Conservation (phyloP, 306 rosid species). For the Cyamopsis tetragonoloba region DNA sequence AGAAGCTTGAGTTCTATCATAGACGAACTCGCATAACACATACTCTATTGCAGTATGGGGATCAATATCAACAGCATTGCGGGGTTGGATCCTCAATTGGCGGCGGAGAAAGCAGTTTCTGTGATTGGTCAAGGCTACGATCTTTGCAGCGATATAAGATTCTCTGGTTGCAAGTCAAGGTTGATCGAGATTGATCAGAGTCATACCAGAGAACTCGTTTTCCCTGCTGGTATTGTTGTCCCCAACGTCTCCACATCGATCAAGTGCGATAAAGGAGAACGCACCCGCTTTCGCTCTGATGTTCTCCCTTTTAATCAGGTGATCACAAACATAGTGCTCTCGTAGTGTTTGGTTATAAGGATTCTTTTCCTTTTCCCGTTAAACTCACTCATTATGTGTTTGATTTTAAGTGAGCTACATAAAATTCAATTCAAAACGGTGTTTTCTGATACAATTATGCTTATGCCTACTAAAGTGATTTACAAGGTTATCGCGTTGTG, state of each 20-base stretch:
- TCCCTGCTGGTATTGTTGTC: slow-evolving; percentile 64
- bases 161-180: slow-evolving; percentile 50
- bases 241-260: slow-evolving; percentile 52
- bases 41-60: slow-evolving; percentile 26
- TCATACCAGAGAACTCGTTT: slow-evolving; percentile 46
- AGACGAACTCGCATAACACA: neutral
- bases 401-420: too few species aligned
- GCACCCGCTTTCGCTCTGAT: slow-evolving; percentile 71
- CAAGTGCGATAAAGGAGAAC: slow-evolving; percentile 88
- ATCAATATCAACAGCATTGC: slow-evolving; percentile 14
- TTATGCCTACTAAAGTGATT: too few species aligned
- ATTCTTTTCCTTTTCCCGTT: too few species aligned
- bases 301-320: slow-evolving; percentile 70
- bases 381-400: too few species aligned
- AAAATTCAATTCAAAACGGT: too few species aligned
- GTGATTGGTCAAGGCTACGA: slow-evolving; percentile 77
- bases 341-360: too few species aligned
- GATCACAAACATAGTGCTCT: neutral
- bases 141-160: slow-evolving; percentile 52
- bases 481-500: too few species aligned
- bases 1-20: neutral
- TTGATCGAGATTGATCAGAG: slow-evolving; percentile 47
- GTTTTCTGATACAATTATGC: too few species aligned
- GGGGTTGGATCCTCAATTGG: slow-evolving; percentile 46
- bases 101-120: slow-evolving; percentile 71